Conservation (phyloP, 805 yeast genomes). For the Jamesozyma piceae region DNA sequence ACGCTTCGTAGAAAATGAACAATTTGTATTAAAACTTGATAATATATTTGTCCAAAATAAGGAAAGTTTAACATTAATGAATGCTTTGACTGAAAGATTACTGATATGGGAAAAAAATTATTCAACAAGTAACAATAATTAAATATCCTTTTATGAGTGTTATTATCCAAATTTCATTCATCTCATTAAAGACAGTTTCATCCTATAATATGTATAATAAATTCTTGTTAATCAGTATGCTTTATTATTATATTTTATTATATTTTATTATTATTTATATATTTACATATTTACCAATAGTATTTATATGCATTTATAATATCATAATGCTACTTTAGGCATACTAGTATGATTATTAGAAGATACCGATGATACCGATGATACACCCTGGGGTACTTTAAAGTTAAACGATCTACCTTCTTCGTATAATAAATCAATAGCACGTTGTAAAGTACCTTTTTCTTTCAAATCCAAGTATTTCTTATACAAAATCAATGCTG, state of each 20-base stretch:
- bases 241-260: background rate
- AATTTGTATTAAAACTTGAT: constrained; percentile 33
- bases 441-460: constrained; percentile 49
- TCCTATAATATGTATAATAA: too few species aligned
- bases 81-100: constrained; percentile 59
- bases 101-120: constrained; percentile 73
- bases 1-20: constrained; percentile 37
- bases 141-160: background rate
- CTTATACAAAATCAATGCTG: constrained; percentile 71
- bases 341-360: background rate
- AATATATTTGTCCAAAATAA: constrained; percentile 42
- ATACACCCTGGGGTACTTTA: constrained; percentile 20
- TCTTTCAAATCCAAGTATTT: constrained; percentile 56
- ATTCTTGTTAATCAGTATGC: too few species aligned
- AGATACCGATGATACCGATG: background rate
- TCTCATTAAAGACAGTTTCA: too few species aligned
- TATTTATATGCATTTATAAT: background rate
- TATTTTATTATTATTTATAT: background rate
- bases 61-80: constrained; percentile 58
- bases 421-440: constrained; percentile 56
- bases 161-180: too few species aligned
- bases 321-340: too few species aligned
- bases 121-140: constrained; percentile 11
- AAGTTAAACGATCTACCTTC: constrained; percentile 43
- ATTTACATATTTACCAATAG: background rate